phyloP scores from a whole-genome alignment of 2,329 filamentous ascomycete genomes.

The Phyllosticta citribraziliensis region DNA sequence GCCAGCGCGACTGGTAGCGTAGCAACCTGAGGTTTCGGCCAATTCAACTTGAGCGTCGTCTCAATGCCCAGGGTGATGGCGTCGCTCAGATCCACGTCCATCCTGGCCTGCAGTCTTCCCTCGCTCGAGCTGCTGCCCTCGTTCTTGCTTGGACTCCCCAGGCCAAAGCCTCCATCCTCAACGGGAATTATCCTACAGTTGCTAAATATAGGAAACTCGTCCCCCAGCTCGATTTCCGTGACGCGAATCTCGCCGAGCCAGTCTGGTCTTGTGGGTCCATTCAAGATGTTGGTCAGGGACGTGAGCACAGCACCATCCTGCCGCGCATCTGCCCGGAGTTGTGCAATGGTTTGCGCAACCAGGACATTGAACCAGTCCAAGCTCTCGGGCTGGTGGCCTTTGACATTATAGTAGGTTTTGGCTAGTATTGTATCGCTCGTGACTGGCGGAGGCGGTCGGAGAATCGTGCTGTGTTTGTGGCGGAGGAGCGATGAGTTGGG shows the following conservation, averaged over 20 bases:
- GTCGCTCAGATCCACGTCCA: conserved; percentile 95
- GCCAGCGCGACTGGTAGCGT: conserved; percentile 85
- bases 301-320: conserved; percentile 83
- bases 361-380: conserved; percentile 99
- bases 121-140: conserved; percentile 34
- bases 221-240: conserved; percentile 85
- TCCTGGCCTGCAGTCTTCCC: conserved; percentile 76
- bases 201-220: conserved; percentile 97
- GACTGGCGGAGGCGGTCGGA: conserved; percentile 52
- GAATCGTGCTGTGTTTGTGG: conserved; percentile 35
- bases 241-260: conserved; percentile 91
- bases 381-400: conserved; percentile 91
- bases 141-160: conserved; percentile 28
- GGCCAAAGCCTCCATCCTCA: conserved; percentile 56
- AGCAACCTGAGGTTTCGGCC: conserved; percentile 79
- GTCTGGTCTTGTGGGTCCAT: conserved; percentile 75
- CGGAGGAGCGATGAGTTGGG: conserved; percentile 19
- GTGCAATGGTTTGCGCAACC: conserved; percentile 90
- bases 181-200: conserved; percentile 95
- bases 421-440: conserved; percentile 90
- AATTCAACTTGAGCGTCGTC: conserved; percentile 89
- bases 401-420: conserved; percentile 96
- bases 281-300: conserved; percentile 75
- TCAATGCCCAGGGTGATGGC: conserved; percentile 92
- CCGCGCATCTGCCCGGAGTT: conserved; percentile 85